Evolutionary conservation across 176 grass and related monocot genomes (phyloP), one percentile per base, ranked within the genome.

Genomic region (Alloteropsis semialata): DNA sequence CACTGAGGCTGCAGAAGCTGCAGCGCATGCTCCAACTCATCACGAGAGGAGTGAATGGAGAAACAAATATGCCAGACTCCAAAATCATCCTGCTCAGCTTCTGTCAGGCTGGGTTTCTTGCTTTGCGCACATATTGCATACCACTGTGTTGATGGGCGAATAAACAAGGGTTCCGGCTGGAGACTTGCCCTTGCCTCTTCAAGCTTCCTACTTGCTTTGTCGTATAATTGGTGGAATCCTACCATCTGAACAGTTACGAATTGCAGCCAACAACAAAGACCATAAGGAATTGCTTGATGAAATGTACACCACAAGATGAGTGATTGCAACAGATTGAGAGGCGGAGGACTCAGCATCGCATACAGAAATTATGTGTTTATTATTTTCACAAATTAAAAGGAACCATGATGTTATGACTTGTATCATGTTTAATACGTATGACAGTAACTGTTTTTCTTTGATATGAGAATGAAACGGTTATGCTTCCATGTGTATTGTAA

Each of bases 21-120:
- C 85, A 98, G 19, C 37, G 87, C 81, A 18, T 86, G 90, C 59
- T 95, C 93, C 60, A 95, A 75, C 86, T 98, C 93, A 30, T 92
- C 85, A n/a, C 80, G 82, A 49, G 92, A 98, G 9, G 96, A 95
- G 77, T 98, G 96, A 79, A 93, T 95, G 38, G 96, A 93, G 87
- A 93, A 93, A 76, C 96, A 98, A 33, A 95, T 62, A 81, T 95
- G 96, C 90, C 92, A 94, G 22, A 98, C 41, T 34, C 91, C 91
- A 82, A 88, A 91, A 49, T 88, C 92, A 72, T 98, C 92, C 75
- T 62, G 84, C 62, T 80, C 84, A 62, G 91, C 83, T 87, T 98
- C 96, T 67, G 79, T 87, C 76, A 93, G 34, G 76, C 54, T 89
- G 42, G 75, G 84, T 54, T 92, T 91, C 57, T 59, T 69, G 45